Conservation (phyloP, 371 early-diverging fungal species). For the Mortierella sp. region DNA sequence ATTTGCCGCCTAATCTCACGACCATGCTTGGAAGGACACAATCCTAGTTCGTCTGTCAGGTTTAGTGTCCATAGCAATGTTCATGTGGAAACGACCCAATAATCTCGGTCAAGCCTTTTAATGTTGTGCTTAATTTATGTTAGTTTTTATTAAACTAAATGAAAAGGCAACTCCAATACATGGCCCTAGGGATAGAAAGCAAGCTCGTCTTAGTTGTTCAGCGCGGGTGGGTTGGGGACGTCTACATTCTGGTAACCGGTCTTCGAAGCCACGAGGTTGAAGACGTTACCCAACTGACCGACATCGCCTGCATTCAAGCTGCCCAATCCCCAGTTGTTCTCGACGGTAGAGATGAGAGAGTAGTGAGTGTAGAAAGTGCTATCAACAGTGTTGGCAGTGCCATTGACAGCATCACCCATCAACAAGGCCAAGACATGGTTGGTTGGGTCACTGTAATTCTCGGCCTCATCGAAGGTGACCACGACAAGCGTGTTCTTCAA, state of each 20-base stretch:
- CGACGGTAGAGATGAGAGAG: slow-evolving; percentile 69
- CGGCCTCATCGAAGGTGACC: slow-evolving; percentile 68
- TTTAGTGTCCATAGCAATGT: too few species aligned
- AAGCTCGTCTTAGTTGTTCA: slow-evolving; percentile 33
- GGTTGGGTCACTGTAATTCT: slow-evolving; percentile 26
- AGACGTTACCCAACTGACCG: slow-evolving; percentile 57
- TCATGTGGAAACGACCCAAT: too few species aligned
- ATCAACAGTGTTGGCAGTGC: slow-evolving; percentile 60
- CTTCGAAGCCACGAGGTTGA: slow-evolving; percentile 43
- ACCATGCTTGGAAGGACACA: too few species aligned
- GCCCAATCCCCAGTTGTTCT: slow-evolving; percentile 73
- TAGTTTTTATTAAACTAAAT: too few species aligned
- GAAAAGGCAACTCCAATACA: too few species aligned
- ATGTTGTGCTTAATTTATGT: too few species aligned
- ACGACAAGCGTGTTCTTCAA: slow-evolving; percentile 66
- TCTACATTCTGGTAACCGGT: slow-evolving; percentile 53
- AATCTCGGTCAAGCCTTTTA: too few species aligned
- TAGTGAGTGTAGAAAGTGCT: slow-evolving; percentile 71
- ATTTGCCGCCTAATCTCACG: too few species aligned
- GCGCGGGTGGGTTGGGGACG: slow-evolving; percentile 47
- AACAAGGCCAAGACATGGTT: slow-evolving; percentile 64
- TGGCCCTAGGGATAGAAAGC: too few species aligned
- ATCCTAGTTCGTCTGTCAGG: too few species aligned
- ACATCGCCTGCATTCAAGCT: slow-evolving; percentile 65
- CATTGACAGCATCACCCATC: slow-evolving; percentile 66